Evolutionary conservation across 495 filamentous ascomycete genomes (phyloP).

Genomic region (Clohesyomyces aquaticus): DNA sequence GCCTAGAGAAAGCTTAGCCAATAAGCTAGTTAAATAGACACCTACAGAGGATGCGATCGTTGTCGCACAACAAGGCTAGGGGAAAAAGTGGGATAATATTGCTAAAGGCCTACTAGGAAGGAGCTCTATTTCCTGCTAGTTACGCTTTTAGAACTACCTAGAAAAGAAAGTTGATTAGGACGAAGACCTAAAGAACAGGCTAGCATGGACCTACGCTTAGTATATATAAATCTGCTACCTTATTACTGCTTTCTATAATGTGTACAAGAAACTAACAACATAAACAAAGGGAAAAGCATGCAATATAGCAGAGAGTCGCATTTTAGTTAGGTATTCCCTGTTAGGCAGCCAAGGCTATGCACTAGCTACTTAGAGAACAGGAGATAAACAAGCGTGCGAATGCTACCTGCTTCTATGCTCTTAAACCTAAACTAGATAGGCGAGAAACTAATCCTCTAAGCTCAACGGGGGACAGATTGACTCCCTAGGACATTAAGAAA

Average conservation of each 20-base stretch:
- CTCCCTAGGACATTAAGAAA: too few relatives aligned
- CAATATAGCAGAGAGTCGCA: constrained; percentile 94
- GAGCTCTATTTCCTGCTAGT: constrained; percentile 87
- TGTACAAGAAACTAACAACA: constrained; percentile 16
- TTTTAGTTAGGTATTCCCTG: constrained; percentile 94
- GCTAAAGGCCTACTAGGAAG: constrained; percentile 85
- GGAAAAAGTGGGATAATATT: constrained; percentile 99
- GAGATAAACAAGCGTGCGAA: constrained; percentile 72
- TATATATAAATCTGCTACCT: constrained; percentile 52
- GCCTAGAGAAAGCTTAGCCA: constrained; percentile 74
- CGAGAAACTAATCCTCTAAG: too few relatives aligned
- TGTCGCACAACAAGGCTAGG: constrained; percentile 81
- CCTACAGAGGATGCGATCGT: constrained; percentile 86
- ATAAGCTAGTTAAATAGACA: constrained; percentile 96
- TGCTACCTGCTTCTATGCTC: too few relatives aligned
- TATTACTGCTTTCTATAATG: too few relatives aligned
- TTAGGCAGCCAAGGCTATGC: constrained; percentile 95
- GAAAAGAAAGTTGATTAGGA: constrained; percentile 91
- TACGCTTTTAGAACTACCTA: constrained; percentile 97
- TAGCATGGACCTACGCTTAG: constrained; percentile 94
- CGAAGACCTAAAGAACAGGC: constrained; percentile 94
- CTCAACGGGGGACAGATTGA: too few relatives aligned
- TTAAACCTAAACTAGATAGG: too few relatives aligned
- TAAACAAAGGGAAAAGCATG: constrained; percentile 80
- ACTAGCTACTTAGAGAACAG: constrained; percentile 91